These are phyloP conservation scores for Sarocladiaceae sp. DNA, from an alignment of 2,329 filamentous ascomycete species.

Conservation along the genomic window DNA sequence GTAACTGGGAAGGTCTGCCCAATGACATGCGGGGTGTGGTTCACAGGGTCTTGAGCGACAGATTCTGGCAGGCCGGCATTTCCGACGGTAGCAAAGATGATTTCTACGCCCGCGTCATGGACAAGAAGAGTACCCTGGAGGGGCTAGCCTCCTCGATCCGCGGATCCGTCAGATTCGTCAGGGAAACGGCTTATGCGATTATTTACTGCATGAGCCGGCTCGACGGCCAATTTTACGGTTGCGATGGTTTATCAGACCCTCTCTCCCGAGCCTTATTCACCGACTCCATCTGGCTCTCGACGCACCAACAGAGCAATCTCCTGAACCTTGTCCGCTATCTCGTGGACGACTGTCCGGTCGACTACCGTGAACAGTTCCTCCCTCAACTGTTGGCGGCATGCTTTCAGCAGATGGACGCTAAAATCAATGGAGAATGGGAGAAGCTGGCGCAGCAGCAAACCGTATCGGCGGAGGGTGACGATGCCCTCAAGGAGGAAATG, in stretches of 20 bases:
- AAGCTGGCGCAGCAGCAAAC: conserved; percentile 60
- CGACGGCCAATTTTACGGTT: conserved; percentile 85
- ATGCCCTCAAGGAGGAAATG: conserved; percentile 88
- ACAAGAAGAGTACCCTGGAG: conserved; percentile 83
- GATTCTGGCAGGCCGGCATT: conserved; percentile 98
- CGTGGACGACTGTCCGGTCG: conserved; percentile 84
- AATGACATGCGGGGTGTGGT: conserved; percentile 72
- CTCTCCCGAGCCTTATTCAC: conserved; percentile 79
- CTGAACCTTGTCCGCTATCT: conserved; percentile 82
- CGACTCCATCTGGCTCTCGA: conserved; percentile 75
- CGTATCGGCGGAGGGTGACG: conserved; percentile 62
- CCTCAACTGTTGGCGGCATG: conserved; percentile 76
- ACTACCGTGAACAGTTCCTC: conserved; percentile 71
- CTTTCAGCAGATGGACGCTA: conserved; percentile 80
- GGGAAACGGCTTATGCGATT: conserved; percentile 91
- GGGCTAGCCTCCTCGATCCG: conserved; percentile 91
- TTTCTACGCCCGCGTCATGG: conserved; percentile 86
- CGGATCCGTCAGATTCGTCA: conserved; percentile 79
- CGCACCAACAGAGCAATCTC: conserved; percentile 90
- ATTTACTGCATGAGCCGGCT: conserved; percentile 89
- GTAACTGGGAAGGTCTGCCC: conserved; percentile 75
- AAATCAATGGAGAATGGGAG: conserved; percentile 84
- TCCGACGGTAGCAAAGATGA: conserved; percentile 94
- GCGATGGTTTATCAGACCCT: conserved; percentile 73
- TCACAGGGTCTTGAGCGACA: conserved; percentile 77